Evolutionary conservation across 768 basidiomycete species (phyloP), one percentile per base, ranked within the genome.

Genomic region (Suillus spraguei): DNA sequence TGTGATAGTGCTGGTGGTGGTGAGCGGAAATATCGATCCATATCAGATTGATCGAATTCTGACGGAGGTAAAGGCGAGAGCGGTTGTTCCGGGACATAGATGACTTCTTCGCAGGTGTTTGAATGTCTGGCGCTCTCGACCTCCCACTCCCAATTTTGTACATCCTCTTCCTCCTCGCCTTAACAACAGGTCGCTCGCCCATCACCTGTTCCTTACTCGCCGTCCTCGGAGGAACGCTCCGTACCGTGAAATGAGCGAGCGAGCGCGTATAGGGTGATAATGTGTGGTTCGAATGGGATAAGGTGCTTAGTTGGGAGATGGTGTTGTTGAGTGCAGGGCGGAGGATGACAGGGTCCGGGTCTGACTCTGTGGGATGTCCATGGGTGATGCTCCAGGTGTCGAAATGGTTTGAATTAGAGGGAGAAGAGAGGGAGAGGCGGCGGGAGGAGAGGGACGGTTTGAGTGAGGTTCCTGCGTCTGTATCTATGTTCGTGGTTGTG

Each of bases 201-300:
- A 74, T 67, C 8, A 68, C 68, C 13, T 76, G 72, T 32, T 69
- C 72, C 20, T 76, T 72, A 52, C 74, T 69, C 63, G 75, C 72
- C 9, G 72, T 71, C 39, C 86, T 80, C 22, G 89, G 91, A 0
- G 94, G 95, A 28, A 90, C 92, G 63, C 92, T 94, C 38, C 95
- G 85, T 14, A 97, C 94, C 1, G 95, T 94, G 74, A 97, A 96
- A 75, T 97, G 95, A 64, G 91, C 89, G 35, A 95, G 82, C 16
- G 90, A 88, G 60, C 94, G 87, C 7, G 96, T 97, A 75, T 97
- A 98, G 0, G 96, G 97, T 1, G 92, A 94, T 4, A 99, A 80
- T 0, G 97, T 99, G 71, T 97, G 97, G 70, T 97, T 94, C 1
- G 94, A 95, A 68, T 89, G 83, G 22, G 87, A 89, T 53, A 99